These are phyloP conservation scores for Cyphellophora europaea DNA, from an alignment of 2,329 filamentous ascomycete genomes.

Conservation along the genomic window DNA sequence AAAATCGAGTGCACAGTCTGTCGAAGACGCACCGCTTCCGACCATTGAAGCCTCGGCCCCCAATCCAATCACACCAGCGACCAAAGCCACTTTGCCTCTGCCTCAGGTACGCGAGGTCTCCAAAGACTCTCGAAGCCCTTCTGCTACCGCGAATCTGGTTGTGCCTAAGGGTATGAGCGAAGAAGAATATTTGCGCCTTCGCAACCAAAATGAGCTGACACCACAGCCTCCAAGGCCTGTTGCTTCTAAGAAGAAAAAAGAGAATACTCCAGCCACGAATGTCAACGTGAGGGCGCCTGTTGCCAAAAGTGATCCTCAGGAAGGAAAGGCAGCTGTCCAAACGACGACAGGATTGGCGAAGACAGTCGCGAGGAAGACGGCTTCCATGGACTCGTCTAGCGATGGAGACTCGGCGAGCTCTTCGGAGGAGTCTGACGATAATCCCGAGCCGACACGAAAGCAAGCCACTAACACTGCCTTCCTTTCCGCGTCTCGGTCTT, in stretches of 20 bases:
- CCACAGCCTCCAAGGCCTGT: not conserved
- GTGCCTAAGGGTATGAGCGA: not conserved
- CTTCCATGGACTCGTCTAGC: not conserved
- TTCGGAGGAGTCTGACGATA: not conserved
- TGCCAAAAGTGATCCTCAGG: too few species aligned
- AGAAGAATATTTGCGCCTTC: not conserved
- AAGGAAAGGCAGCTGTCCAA: not conserved
- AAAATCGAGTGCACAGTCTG: too few species aligned
- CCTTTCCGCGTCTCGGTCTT: not conserved
- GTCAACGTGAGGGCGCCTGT: not conserved
- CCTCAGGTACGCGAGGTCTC: too few species aligned
- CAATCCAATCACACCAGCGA: too few species aligned
- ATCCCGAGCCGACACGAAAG: not conserved
- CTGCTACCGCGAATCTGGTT: too few species aligned
- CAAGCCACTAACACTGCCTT: too few species aligned
- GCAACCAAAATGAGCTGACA: not conserved
- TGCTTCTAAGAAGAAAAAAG: not conserved
- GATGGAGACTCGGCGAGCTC: not conserved
- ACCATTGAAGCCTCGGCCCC: too few species aligned
- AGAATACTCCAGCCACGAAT: not conserved
- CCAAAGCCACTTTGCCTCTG: too few species aligned
- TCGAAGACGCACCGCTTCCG: too few species aligned
- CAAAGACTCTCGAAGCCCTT: too few species aligned
- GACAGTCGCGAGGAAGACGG: not conserved
- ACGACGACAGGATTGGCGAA: not conserved